Base-by-base conservation (phyloP, 78 protist species). In the Anaeramoeba flamelloides region DNA sequence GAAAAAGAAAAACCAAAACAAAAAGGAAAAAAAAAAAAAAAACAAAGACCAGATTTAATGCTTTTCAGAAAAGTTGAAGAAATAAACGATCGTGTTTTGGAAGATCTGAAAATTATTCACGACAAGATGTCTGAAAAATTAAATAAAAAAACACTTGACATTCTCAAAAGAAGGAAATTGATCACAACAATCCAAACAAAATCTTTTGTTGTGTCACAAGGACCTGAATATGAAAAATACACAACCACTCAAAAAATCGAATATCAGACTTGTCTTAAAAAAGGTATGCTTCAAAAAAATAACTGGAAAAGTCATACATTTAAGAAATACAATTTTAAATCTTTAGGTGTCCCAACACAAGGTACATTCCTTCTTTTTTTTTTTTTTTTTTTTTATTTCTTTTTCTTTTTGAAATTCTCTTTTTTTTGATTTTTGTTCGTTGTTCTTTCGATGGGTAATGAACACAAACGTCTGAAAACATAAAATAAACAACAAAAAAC, bases 141-240 rank as follows among this genome's bases (percentile, higher is more conserved):
- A 30, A n/a, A 30, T 65, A 65, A 65, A 65, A 65, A 65, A 31
- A 65, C n/a, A 31, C n/a, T 65, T n/a, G n/a, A 30, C n/a, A n/a
- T n/a, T 65, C n/a, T 65, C 40, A 65, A n/a, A 65, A 65, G 74
- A 65, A 65, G 74, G n/a, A 65, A 65, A 65, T 65, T 65, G n/a
- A n/a, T 65, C n/a, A n/a, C 30, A n/a, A 65, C 74, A 65, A 30
- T n/a, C n/a, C n/a, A n/a, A n/a, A n/a, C n/a, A 65, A 65, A 30
- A 31, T 65, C n/a, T 65, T 65, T n/a, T n/a, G n/a, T n/a, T 65
- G 30, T 77, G 79, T 30, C 81, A 22, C 40, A 79, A 17, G 81
- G 81, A 75, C 12, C 76, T 74, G 17, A 34, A 22, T 79, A 76
- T 39, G 81, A 79, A 34, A 74, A 31, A 17, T 39, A 33, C 81